Evolutionary conservation across 2,329 filamentous ascomycete species (phyloP), one percentile per base, ranked within the genome.

Genomic region (Diaporthe sp.): DNA sequence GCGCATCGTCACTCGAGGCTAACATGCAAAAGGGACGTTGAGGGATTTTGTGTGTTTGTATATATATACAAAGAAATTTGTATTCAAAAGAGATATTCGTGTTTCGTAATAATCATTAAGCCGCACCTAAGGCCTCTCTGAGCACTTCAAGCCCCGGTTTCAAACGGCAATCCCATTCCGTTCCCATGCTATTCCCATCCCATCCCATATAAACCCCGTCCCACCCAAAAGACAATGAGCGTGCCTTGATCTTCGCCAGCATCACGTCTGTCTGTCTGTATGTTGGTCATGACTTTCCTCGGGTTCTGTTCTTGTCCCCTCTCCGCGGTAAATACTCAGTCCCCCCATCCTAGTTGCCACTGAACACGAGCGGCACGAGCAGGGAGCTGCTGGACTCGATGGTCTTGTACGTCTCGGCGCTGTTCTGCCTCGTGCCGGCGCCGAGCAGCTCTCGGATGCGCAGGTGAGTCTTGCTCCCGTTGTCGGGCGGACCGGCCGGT

Each of bases 311-410:
- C 39, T 12, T 39, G 20, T 37, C 58, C 61, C 47, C 22, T 73
- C 58, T 55, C 34, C 39, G 1, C 31, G 12, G 9, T 51, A 61
- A 10, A 8, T 31, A 65, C 13, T 39, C 20, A 25, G 31, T 15
- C 5, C n/a, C 1, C 8, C 28, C 22, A n/a, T 28, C 44, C 81
- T 77, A 84, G n/a, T 79, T 81, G 60, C 87, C 85, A 81, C 87
- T 90, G 75, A 92, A 91, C 82, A 92, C 89, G 80, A 93, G 83
- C 77, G 91, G 91, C 77, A 93, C 91, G 79, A 91, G 79, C 25
- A 86, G 85, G 68, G 86, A 88, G 80, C 85, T 85, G 78, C 74
- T 77, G 31, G 88, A 90, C 76, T 91, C 90, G 80, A 90, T 82
- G 72, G 85, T 86, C 76, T 85, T 80, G 58, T 86, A 83, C 73